Conservation (phyloP, 305 asterid genomes). For the Petunia hybrid region DNA sequence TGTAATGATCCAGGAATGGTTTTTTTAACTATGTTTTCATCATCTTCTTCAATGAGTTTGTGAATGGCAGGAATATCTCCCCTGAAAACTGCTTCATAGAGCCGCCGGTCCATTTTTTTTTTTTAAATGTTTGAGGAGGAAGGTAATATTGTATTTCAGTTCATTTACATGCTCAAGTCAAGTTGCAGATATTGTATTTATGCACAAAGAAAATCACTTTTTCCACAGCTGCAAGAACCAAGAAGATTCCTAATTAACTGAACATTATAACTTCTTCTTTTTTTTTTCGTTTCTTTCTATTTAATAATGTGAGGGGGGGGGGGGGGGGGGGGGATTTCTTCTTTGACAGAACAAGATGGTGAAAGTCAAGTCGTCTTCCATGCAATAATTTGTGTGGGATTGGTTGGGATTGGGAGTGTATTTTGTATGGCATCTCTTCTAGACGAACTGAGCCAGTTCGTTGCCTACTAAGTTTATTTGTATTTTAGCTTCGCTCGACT, state of each 20-base stretch:
- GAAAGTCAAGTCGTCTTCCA: neutral
- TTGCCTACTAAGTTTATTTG: no score
- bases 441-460: no score
- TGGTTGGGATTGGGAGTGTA: neutral
- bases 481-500: no score
- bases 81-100: slow-evolving; percentile 39
- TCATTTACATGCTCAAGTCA: neutral
- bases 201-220: neutral
- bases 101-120: slow-evolving; percentile 50
- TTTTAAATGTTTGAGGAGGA: no score
- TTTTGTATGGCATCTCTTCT: no score
- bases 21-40: slow-evolving; percentile 17
- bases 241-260: slow-evolving; percentile 35
- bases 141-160: neutral
- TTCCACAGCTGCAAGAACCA: slow-evolving; percentile 30
- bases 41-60: slow-evolving; percentile 32
- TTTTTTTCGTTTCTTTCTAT: neutral
- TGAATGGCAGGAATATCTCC: slow-evolving; percentile 41
- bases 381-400: neutral
- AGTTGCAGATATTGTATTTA: neutral
- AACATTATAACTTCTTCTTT: neutral
- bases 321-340: neutral
- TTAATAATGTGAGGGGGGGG: no score
- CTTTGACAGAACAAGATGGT: neutral
- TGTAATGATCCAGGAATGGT: slow-evolving; percentile 26